A percentile compares a stretch with the other conserved stretches of the same genome.
phyloP scores from a whole-genome alignment of 1,139 yeast genomes.

The Kodamaea derodonti region DNA sequence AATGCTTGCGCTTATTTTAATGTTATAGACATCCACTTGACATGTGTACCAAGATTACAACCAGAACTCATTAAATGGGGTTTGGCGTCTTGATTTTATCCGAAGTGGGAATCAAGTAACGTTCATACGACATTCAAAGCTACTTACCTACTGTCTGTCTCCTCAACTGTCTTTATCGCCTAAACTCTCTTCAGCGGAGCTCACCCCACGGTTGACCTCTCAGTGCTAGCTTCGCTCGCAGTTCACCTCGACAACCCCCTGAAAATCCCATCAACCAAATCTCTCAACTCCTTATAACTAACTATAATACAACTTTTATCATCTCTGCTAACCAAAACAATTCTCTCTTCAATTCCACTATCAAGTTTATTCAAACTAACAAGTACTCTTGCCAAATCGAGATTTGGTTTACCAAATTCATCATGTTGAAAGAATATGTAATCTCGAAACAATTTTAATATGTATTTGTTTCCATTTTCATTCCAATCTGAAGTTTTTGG shows the following conservation, averaged over 20 bases:
- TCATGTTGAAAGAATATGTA: constrained; percentile 82
- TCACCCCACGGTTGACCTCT: too few species aligned
- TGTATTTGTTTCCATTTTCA: constrained; percentile 72
- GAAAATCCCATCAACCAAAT: constrained; percentile 68
- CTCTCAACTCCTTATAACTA: constrained; percentile 76
- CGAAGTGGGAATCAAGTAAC: too few species aligned
- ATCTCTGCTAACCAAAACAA: constrained; percentile 76
- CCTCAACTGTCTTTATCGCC: too few species aligned
- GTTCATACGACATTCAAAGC: too few species aligned
- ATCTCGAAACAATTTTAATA: constrained; percentile 76
- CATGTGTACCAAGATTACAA: too few species aligned
- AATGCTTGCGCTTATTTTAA: too few species aligned
- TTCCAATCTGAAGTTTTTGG: constrained; percentile 43
- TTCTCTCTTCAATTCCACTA: constrained; percentile 83
- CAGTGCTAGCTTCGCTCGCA: too few species aligned
- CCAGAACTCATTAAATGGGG: too few species aligned
- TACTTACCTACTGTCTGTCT: too few species aligned
- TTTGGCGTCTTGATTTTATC: too few species aligned
- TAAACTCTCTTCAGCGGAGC: too few species aligned
- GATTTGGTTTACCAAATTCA: constrained; percentile 69
- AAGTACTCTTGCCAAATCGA: constrained; percentile 82
- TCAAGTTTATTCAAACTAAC: constrained; percentile 81
- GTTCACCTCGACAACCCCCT: constrained; percentile 49
- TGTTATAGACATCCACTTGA: too few species aligned
- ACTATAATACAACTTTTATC: constrained; percentile 78